phyloP scores from a whole-genome alignment of 2,329 filamentous ascomycete species.

The Cordyceps javanica region DNA sequence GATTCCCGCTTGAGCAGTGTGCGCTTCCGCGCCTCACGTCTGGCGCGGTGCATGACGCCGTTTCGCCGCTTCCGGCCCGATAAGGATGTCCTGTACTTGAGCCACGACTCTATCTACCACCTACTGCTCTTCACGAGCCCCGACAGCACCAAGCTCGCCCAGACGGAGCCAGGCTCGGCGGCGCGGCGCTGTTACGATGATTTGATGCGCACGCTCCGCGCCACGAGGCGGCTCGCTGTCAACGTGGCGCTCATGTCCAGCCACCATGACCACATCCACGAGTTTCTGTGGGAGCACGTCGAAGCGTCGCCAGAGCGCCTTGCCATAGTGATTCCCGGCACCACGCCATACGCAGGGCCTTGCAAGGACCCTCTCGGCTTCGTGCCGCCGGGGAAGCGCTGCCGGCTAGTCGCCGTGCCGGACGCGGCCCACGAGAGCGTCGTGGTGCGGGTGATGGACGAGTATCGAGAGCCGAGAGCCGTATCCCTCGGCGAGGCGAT shows the following conservation, averaged over 20 bases:
- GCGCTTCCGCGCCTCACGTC: not conserved
- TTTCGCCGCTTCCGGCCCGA: constrained; percentile 1
- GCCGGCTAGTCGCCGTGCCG: too few relatives aligned
- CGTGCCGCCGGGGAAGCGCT: not conserved
- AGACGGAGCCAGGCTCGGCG: too few relatives aligned
- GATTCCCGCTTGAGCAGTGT: not conserved
- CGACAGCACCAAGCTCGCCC: too few relatives aligned
- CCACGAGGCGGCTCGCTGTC: not conserved
- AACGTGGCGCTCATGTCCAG: not conserved
- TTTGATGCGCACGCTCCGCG: not conserved
- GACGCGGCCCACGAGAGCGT: too few relatives aligned
- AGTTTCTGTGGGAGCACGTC: not conserved
- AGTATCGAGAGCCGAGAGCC: too few relatives aligned
- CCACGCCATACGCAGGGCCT: too few relatives aligned
- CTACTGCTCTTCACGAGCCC: too few relatives aligned
- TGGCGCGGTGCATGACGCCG: not conserved
- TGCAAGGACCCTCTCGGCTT: not conserved
- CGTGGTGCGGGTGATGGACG: too few relatives aligned
- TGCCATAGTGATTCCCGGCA: not conserved
- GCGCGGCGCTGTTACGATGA: too few relatives aligned
- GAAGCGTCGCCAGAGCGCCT: not conserved
- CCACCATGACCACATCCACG: not conserved
- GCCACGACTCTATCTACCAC: too few relatives aligned
- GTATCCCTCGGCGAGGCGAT: too few relatives aligned
- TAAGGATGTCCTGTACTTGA: not conserved